A percentile compares a stretch with the other conserved stretches of the same genome.
Conservation (phyloP, 192 early-diverging fungal genomes). For the Fimicolochytrium jonesii region DNA sequence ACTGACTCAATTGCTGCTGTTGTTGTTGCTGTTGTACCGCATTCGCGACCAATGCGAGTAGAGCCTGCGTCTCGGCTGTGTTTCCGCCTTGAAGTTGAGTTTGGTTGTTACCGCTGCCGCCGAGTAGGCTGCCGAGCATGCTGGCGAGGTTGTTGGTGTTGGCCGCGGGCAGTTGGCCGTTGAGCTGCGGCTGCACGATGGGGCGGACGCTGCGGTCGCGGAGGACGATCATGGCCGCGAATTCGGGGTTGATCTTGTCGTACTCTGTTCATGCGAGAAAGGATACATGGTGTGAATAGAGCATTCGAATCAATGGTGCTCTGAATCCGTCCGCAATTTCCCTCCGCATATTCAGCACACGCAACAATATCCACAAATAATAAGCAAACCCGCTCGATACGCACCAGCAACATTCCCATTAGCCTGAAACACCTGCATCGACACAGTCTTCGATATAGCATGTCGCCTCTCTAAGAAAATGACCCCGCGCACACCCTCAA, state of each 20-base stretch:
- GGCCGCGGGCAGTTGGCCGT: not conserved
- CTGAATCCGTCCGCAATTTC: slow-evolving; percentile 6
- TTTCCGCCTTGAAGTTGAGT: not conserved
- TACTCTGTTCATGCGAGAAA: slow-evolving; percentile 32
- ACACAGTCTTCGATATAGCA: slow-evolving; percentile 25
- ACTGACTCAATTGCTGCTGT: slow-evolving; percentile 18
- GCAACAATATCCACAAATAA: not conserved
- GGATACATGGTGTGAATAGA: too few relatives aligned
- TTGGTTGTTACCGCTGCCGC: slow-evolving; percentile 11
- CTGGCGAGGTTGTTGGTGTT: slow-evolving; percentile 4
- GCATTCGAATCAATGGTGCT: too few relatives aligned
- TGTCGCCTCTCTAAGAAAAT: slow-evolving; percentile 41
- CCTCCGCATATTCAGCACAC: not conserved
- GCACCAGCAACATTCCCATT: slow-evolving; percentile 33
- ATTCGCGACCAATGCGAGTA: slow-evolving; percentile 10
- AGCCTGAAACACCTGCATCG: slow-evolving; percentile 39
- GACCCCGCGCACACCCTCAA: slow-evolving; percentile 39
- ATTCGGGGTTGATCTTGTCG: slow-evolving; percentile 34
- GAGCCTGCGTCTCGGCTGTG: slow-evolving; percentile 1
- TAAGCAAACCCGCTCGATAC: not conserved
- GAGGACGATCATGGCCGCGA: slow-evolving; percentile 30
- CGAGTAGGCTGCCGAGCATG: slow-evolving; percentile 2
- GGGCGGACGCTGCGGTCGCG: slow-evolving; percentile 26
- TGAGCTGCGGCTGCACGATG: slow-evolving; percentile 10
- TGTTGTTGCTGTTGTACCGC: slow-evolving; percentile 21